Conservation (phyloP, 768 basidiomycete genomes). For the Leccinum olivaceopallidum region DNA sequence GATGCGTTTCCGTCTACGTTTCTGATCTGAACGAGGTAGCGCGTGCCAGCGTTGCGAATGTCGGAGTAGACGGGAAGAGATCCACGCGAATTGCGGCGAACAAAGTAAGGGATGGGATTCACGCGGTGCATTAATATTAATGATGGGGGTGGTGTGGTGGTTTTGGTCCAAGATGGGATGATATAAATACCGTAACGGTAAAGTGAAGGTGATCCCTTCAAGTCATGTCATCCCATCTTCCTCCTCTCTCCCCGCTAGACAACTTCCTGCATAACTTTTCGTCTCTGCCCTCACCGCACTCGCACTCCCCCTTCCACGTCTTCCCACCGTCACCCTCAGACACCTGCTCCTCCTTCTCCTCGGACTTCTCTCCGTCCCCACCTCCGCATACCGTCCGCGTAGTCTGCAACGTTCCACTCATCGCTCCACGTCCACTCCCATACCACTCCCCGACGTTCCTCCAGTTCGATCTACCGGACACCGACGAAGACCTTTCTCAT, state of each 20-base stretch:
- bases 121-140: conserved; percentile 13
- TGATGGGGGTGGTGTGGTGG: conserved; percentile 9
- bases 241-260: conserved; percentile 26
- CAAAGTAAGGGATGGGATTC: conserved; percentile 45
- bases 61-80: conserved; percentile 77
- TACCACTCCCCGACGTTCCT: conserved; percentile 71
- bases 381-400: conserved; percentile 41
- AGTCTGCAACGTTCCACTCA: conserved; percentile 65
- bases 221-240: neutral
- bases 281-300: neutral
- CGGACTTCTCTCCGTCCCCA: conserved; percentile 29
- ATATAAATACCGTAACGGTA: conserved; percentile 6
- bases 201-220: too few species aligned
- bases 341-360: conserved; percentile 30
- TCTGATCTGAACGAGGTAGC: conserved; percentile 57
- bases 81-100: conserved; percentile 66
- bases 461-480: conserved; percentile 65
- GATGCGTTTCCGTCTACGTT: conserved; percentile 65
- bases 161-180: conserved; percentile 1
- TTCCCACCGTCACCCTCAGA: conserved; percentile 45
- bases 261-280: conserved; percentile 10
- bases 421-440: conserved; percentile 68
- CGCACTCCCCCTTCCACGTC: neutral
- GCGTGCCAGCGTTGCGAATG: conserved; percentile 63
- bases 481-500: conserved; percentile 68